A percentile compares a stretch with the other conserved stretches of the same genome.
These are phyloP conservation scores for Aspergillus hiratsukae DNA, from an alignment of 2,329 filamentous ascomycete genomes.

Conservation along the genomic window DNA sequence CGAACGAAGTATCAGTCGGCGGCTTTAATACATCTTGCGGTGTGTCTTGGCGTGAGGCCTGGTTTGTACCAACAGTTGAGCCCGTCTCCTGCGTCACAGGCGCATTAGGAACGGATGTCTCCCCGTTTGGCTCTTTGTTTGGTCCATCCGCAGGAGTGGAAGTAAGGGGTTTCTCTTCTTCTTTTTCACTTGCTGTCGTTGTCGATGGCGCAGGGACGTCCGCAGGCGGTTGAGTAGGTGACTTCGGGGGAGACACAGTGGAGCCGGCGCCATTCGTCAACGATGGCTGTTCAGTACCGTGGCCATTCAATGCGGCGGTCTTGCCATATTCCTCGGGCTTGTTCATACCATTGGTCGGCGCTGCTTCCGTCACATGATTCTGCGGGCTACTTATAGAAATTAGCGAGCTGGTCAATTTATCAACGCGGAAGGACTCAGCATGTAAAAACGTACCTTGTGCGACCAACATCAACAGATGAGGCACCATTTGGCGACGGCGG, in stretches of 20 bases:
- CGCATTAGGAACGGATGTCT: conserved; percentile 1
- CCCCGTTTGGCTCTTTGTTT: conserved; percentile 5
- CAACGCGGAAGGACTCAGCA: conserved; percentile 1
- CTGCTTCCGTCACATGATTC: conserved; percentile 19
- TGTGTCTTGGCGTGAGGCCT: neutral
- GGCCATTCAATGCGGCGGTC: conserved; percentile 26
- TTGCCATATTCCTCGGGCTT: conserved; percentile 13
- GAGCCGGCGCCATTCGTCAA: conserved; percentile 26
- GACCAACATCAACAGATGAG: conserved; percentile 23
- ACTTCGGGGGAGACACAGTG: conserved; percentile 28
- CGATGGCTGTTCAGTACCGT: conserved; percentile 17
- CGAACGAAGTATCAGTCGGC: conserved; percentile 6
- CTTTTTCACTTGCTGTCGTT: conserved; percentile 5
- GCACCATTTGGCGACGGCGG: conserved; percentile 32
- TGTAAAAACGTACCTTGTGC: conserved; percentile 26
- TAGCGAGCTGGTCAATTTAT: conserved; percentile 9
- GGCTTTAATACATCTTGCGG: conserved; percentile 9
- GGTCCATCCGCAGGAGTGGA: conserved; percentile 7
- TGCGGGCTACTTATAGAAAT: conserved; percentile 15
- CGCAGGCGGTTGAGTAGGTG: conserved; percentile 15
- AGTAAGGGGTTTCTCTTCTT: conserved; percentile 10
- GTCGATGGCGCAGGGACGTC: conserved; percentile 6
- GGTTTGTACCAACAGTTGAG: neutral
- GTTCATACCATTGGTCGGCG: conserved; percentile 12
- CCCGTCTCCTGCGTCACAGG: neutral